A percentile compares a stretch with the other conserved stretches of the same genome.
Evolutionary conservation across 2,329 filamentous ascomycete species (phyloP).

Genomic region (Chaetoscypha palmicola): DNA sequence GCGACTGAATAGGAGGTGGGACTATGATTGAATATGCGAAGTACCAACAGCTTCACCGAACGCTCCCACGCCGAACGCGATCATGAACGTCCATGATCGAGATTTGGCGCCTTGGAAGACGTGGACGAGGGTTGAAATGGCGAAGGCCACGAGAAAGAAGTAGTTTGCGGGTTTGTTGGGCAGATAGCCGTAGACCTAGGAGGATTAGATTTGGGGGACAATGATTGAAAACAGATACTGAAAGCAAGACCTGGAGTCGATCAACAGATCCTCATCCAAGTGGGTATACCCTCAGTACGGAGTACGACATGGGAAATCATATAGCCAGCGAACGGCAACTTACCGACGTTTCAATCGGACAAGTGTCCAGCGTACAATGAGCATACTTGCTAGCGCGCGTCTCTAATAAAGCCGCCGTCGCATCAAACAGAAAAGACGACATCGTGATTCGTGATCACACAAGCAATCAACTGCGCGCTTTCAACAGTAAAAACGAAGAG

Average conservation of each 20-base stretch:
- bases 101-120: conserved; percentile 39
- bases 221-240: background rate
- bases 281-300: too few relatives aligned
- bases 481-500: too few relatives aligned
- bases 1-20: too few relatives aligned
- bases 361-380: conserved; percentile 3
- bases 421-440: background rate
- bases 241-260: background rate
- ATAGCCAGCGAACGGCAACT: too few relatives aligned
- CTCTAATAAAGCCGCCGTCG: background rate
- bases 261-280: too few relatives aligned
- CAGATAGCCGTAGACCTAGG: conserved; percentile 38
- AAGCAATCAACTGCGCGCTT: too few relatives aligned
- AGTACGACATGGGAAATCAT: too few relatives aligned
- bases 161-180: conserved; percentile 47
- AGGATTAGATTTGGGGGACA: background rate
- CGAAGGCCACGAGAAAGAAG: conserved; percentile 46
- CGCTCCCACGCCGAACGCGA: conserved; percentile 42
- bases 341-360: conserved; percentile 1
- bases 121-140: conserved; percentile 36
- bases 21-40: too few relatives aligned
- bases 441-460: too few relatives aligned
- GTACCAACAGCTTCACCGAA: conserved; percentile 44
- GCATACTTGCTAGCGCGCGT: background rate
- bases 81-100: conserved; percentile 42